A percentile compares a stretch with the other conserved stretches of the same genome.
phyloP scores from a whole-genome alignment of 331 rosid species.

The Saraca asoca region DNA sequence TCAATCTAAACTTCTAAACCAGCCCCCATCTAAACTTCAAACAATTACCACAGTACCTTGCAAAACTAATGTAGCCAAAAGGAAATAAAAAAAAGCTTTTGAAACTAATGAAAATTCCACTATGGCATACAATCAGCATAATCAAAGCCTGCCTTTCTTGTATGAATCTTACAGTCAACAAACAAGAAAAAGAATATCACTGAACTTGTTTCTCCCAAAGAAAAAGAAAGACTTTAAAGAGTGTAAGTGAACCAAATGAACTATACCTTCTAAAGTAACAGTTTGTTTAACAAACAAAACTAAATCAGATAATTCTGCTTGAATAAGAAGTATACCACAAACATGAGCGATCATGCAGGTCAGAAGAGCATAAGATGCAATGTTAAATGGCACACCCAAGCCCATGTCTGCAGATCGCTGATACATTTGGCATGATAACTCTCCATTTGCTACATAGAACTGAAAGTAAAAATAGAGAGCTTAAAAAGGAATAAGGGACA shows the following conservation, averaged over 20 bases:
- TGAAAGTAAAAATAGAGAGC: slow-evolving; percentile 41
- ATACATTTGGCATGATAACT: slow-evolving; percentile 95
- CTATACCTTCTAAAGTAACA: background rate
- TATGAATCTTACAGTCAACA: too few species aligned
- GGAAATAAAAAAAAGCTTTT: too few species aligned
- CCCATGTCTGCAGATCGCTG: slow-evolving; percentile 99
- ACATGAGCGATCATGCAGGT: slow-evolving; percentile 97
- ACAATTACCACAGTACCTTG: background rate
- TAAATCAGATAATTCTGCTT: background rate
- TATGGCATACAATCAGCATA: too few species aligned
- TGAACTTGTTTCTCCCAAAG: background rate
- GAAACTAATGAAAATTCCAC: too few species aligned
- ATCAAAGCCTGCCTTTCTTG: too few species aligned
- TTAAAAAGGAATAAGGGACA: background rate
- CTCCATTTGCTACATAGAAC: slow-evolving; percentile 91
- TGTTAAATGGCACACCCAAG: slow-evolving; percentile 92
- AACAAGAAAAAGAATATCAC: too few species aligned
- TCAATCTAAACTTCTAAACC: background rate
- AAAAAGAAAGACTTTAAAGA: too few species aligned
- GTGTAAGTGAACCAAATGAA: background rate
- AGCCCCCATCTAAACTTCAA: slow-evolving; percentile 5
- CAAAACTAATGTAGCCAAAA: too few species aligned
- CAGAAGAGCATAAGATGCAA: slow-evolving; percentile 94
- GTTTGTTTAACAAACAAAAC: slow-evolving; percentile 1
- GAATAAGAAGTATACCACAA: slow-evolving; percentile 70